phyloP scores from a whole-genome alignment of 495 filamentous ascomycete species.

The Aspergillus conjunctus region DNA sequence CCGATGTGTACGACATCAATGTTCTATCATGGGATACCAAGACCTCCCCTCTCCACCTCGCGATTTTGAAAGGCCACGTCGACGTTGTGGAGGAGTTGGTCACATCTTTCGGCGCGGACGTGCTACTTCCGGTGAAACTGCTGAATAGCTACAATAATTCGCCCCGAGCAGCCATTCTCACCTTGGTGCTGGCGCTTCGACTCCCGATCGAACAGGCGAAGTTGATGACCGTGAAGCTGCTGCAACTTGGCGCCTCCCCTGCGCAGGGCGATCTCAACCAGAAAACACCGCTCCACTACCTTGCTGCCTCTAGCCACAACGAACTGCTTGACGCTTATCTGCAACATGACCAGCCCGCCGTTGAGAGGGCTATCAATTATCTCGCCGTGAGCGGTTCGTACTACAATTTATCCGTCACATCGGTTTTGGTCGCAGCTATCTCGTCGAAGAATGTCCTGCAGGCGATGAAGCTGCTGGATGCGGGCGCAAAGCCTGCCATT shows the following conservation, averaged over 20 bases:
- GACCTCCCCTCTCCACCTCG: conserved; percentile 72
- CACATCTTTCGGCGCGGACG: conserved; percentile 72
- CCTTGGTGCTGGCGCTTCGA: conserved; percentile 60
- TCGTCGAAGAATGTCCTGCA: conserved; percentile 31
- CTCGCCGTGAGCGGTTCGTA: conserved; percentile 30
- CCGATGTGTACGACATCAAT: conserved; percentile 79
- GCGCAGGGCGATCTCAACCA: conserved; percentile 67
- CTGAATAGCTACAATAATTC: conserved; percentile 44
- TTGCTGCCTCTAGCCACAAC: conserved; percentile 40
- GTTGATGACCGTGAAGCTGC: conserved; percentile 59
- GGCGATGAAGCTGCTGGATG: conserved; percentile 46
- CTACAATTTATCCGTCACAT: conserved; percentile 24
- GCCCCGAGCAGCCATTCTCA: conserved; percentile 61
- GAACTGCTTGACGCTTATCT: conserved; percentile 61
- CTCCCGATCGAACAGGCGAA: conserved; percentile 59
- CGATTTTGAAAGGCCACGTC: conserved; percentile 69
- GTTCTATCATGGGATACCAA: conserved; percentile 73
- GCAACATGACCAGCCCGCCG: conserved; percentile 60
- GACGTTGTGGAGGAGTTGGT: conserved; percentile 69
- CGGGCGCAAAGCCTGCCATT: conserved; percentile 44
- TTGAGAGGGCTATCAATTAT: conserved; percentile 66
- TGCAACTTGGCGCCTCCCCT: conserved; percentile 71
- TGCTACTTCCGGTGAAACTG: conserved; percentile 68
- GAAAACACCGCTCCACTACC: conserved; percentile 63
- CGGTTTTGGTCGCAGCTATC: conserved; percentile 52